A percentile compares a stretch with the other conserved stretches of the same genome.
Evolutionary conservation across 441 rosid genomes (phyloP).

Genomic region (Arabidopsis lyrata): DNA sequence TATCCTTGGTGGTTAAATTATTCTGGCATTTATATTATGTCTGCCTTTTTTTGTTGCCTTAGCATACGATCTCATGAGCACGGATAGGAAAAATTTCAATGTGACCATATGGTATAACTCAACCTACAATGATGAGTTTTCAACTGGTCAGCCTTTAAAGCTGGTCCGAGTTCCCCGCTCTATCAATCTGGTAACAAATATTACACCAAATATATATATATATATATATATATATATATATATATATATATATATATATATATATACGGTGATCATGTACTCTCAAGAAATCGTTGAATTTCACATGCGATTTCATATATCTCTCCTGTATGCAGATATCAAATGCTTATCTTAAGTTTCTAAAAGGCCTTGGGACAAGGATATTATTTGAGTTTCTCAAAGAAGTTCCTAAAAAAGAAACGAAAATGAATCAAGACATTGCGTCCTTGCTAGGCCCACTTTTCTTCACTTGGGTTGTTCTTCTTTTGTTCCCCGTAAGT

Average conservation of each 20-base stretch:
- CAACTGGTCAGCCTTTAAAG: neutral
- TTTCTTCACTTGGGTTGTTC: constrained; percentile 90
- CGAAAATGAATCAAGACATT: constrained; percentile 54
- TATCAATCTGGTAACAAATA: constrained; percentile 72
- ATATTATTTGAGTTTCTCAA: constrained; percentile 81
- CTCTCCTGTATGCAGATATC: constrained; percentile 57
- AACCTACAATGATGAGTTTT: constrained; percentile 50
- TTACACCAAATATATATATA: neutral
- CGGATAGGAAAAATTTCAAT: constrained; percentile 60
- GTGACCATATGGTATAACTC: constrained; percentile 89
- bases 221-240: no score
- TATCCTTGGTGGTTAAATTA: neutral
- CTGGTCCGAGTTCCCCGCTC: constrained; percentile 78
- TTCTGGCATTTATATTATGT: neutral
- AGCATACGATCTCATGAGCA: constrained; percentile 89
- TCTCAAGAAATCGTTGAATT: neutral
- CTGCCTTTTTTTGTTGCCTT: constrained; percentile 32
- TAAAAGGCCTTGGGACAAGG: constrained; percentile 64
- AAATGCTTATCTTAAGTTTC: constrained; percentile 72
- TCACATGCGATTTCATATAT: constrained; percentile 2
- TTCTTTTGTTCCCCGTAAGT: constrained; percentile 95
- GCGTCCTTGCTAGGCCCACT: constrained; percentile 84
- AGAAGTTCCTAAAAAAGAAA: constrained; percentile 76
- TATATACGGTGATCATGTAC: neutral
- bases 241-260: constrained; percentile 24